Percentiles rank a stretch among this genome's conserved stretches.
Conservation (phyloP, 441 rosid species). For the Pelargonium myrrhifolium region DNA sequence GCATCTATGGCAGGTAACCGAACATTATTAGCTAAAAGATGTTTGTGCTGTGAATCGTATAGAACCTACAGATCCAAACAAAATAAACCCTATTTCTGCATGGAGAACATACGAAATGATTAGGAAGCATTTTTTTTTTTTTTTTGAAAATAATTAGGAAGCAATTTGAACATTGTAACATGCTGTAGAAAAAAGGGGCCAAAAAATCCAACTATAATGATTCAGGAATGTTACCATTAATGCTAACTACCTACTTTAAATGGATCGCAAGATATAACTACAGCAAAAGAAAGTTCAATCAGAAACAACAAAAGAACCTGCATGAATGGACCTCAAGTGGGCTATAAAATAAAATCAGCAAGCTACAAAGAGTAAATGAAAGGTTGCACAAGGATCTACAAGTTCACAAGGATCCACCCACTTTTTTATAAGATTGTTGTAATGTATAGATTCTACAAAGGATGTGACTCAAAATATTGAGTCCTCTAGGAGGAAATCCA, state of each 20-base stretch:
- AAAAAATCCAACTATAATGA: neutral
- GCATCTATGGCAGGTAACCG: slow-evolving; percentile 34
- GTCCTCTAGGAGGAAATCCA: too few species aligned
- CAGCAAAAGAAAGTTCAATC: neutral
- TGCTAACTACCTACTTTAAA: too few species aligned
- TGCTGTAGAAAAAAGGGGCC: neutral
- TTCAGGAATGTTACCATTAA: neutral
- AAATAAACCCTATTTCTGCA: slow-evolving; percentile 14
- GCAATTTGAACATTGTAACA: neutral
- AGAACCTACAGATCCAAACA: slow-evolving; percentile 9
- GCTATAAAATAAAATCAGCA: neutral
- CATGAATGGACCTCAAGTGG: neutral
- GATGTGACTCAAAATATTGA: neutral
- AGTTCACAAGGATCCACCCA: too few species aligned
- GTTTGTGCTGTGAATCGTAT: neutral
- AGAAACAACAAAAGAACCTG: neutral
- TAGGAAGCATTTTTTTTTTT: too few species aligned
- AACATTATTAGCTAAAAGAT: slow-evolving; percentile 24
- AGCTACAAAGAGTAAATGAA: neutral
- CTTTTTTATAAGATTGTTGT: neutral
- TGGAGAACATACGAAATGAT: neutral
- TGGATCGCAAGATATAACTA: neutral
- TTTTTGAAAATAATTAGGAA: too few species aligned
- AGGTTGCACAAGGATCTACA: neutral
- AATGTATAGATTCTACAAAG: neutral